Percentiles rank a stretch among this genome's conserved stretches.
Evolutionary conservation across 2,329 filamentous ascomycete genomes (phyloP).

Genomic region (Trichoderma aggressivum): DNA sequence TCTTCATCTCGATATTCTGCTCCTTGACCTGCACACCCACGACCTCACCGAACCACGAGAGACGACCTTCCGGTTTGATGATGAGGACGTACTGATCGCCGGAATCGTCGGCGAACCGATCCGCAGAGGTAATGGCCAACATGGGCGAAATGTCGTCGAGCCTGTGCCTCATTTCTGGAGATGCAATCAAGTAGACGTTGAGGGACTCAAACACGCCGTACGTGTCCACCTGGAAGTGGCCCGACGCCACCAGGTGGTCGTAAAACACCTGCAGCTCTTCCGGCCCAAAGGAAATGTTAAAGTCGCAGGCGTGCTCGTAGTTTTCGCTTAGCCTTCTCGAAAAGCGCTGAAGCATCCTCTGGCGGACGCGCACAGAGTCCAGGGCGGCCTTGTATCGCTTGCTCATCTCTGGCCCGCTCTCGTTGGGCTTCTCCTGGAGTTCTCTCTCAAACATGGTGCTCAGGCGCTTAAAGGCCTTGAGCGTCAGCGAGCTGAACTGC

Average conservation of each 20-base stretch:
- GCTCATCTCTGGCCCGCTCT: slow-evolving; percentile 84
- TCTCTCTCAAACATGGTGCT: slow-evolving; percentile 91
- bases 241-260: slow-evolving; percentile 73
- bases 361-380: slow-evolving; percentile 92
- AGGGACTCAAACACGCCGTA: slow-evolving; percentile 63
- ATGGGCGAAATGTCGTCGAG: slow-evolving; percentile 82
- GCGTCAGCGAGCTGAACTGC: slow-evolving; percentile 91
- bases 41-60: slow-evolving; percentile 78
- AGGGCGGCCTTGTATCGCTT: slow-evolving; percentile 94
- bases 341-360: slow-evolving; percentile 95
- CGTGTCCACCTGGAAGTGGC: slow-evolving; percentile 83
- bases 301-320: slow-evolving; percentile 96
- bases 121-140: slow-evolving; percentile 64
- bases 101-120: slow-evolving; percentile 63
- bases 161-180: slow-evolving; percentile 70
- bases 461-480: slow-evolving; percentile 84
- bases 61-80: slow-evolving; percentile 72
- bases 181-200: slow-evolving; percentile 80
- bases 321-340: slow-evolving; percentile 85
- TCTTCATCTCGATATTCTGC: slow-evolving; percentile 78
- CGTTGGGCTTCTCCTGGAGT: slow-evolving; percentile 77
- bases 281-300: slow-evolving; percentile 71
- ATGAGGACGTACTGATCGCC: slow-evolving; percentile 77
- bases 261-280: slow-evolving; percentile 73
- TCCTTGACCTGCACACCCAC: slow-evolving; percentile 70